Evolutionary conservation across 1,284 basidiomycete species (phyloP).

Genomic region (Kwoniella shivajii): DNA sequence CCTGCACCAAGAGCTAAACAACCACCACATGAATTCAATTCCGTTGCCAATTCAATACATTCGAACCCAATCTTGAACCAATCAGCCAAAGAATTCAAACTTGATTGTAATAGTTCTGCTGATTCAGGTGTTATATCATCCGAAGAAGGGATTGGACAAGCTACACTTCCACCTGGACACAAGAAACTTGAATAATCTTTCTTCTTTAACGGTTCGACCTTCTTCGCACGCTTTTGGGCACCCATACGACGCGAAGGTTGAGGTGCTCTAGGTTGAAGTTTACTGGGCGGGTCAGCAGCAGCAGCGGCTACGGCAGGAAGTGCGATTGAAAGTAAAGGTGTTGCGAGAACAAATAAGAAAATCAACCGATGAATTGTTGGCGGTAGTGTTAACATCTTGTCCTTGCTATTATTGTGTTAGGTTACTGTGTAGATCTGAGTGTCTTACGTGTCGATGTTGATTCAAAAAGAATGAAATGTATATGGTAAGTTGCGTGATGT

Average conservation of each 20-base stretch:
- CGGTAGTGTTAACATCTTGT: constrained; percentile 7
- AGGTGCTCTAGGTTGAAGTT: constrained; percentile 43
- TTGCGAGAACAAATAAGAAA: constrained; percentile 33
- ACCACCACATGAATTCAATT: constrained; percentile 53
- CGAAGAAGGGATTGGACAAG: constrained; percentile 45
- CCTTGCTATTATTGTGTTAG: background rate
- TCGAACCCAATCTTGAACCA: constrained; percentile 56
- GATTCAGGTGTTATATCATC: constrained; percentile 35
- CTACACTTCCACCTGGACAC: constrained; percentile 50
- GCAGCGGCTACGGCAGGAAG: constrained; percentile 16
- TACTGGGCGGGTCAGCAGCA: constrained; percentile 25
- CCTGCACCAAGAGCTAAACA: constrained; percentile 52
- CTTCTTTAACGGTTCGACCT: constrained; percentile 39
- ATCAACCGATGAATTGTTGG: constrained; percentile 20
- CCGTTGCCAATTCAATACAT: constrained; percentile 53
- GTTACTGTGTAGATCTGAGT: constrained; percentile 6
- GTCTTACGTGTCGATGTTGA: background rate
- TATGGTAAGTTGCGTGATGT: too few species aligned
- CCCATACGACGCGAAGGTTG: constrained; percentile 50
- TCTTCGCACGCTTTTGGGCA: constrained; percentile 35
- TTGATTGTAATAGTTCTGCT: constrained; percentile 29
- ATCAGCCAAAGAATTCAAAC: constrained; percentile 47
- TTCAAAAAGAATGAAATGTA: background rate
- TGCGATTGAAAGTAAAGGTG: constrained; percentile 27
- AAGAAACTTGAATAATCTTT: constrained; percentile 56